Evolutionary conservation across 345 rosid genomes (phyloP).

Genomic region (Eucalyptus grandis): DNA sequence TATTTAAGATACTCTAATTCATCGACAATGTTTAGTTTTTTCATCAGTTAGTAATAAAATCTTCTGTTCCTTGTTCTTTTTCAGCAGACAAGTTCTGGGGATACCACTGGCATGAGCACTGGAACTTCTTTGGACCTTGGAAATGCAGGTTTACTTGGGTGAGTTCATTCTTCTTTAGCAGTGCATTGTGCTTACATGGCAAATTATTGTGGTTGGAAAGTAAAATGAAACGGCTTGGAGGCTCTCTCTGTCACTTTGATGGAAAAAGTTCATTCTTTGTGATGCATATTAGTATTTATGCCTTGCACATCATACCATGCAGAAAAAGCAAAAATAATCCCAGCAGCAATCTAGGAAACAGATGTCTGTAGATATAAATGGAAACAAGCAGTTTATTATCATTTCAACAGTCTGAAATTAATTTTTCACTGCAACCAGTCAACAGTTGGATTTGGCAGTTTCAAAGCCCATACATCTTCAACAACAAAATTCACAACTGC

Average conservation of each 20-base stretch:
- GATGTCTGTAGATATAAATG: neutral
- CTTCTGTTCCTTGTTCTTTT: neutral
- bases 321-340: neutral
- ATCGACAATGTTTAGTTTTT: neutral
- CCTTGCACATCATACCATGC: neutral
- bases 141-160: slow-evolving; percentile 90
- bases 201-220: neutral
- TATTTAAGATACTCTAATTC: neutral
- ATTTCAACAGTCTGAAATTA: neutral
- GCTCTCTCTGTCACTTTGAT: neutral
- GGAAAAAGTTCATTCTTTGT: neutral
- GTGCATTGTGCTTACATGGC: neutral
- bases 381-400: neutral
- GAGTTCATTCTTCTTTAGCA: slow-evolving; percentile 3
- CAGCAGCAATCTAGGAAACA: neutral
- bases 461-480: neutral
- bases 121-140: slow-evolving; percentile 78
- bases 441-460: neutral
- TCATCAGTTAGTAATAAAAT: neutral
- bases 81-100: slow-evolving; percentile 43
- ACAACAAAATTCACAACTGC: neutral
- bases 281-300: neutral
- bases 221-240: neutral
- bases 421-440: neutral
- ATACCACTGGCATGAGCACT: slow-evolving; percentile 19